Evolutionary conservation across 2,329 filamentous ascomycete species (phyloP).

Genomic region (Juglanconis sp.): DNA sequence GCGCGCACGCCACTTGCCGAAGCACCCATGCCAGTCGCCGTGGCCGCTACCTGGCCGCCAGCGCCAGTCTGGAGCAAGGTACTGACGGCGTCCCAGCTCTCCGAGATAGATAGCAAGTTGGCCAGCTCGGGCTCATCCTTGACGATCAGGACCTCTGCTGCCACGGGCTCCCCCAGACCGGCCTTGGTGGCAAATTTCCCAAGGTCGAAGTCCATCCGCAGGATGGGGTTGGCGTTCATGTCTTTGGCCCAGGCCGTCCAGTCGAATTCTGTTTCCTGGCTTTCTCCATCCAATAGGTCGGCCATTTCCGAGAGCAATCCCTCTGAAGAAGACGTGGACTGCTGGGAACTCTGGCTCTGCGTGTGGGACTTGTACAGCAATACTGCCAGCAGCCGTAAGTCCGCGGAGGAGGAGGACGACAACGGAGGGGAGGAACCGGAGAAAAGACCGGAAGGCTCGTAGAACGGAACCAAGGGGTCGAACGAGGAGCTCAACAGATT

Average conservation of each 20-base stretch:
- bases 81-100: constrained; percentile 10
- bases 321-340: not conserved
- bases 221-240: constrained; percentile 9
- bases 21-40: not conserved
- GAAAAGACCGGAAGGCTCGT: constrained; percentile 13
- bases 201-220: constrained; percentile 14
- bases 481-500: constrained; percentile 17
- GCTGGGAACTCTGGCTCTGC: not conserved
- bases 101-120: not conserved
- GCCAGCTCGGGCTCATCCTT: constrained; percentile 7
- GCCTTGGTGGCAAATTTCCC: constrained; percentile 12
- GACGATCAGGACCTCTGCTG: constrained; percentile 13
- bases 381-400: constrained; percentile 14
- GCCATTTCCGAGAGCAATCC: not conserved
- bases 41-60: not conserved
- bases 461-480: constrained; percentile 25
- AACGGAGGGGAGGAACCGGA: constrained; percentile 31
- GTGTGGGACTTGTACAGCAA: constrained; percentile 9
- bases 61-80: constrained; percentile 5
- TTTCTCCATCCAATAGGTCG: not conserved
- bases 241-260: constrained; percentile 15
- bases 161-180: constrained; percentile 13
- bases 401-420: constrained; percentile 17
- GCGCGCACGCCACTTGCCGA: not conserved
- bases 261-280: constrained; percentile 4